Conservation (phyloP, 352 stramenopile species). For the Phytophthora tentaculata region DNA sequence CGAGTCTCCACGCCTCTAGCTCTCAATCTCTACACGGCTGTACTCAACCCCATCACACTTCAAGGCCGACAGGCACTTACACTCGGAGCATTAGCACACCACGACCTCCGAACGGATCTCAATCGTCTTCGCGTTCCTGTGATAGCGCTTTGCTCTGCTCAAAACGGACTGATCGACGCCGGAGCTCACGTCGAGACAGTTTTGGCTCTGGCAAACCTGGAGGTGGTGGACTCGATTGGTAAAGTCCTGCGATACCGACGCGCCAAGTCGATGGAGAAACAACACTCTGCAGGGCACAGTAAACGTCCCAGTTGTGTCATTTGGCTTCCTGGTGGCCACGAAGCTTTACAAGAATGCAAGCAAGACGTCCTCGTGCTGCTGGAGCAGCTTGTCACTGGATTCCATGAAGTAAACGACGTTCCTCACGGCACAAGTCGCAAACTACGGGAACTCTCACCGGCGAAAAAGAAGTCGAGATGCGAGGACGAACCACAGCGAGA, state of each 20-base stretch:
- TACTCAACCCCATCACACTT: conserved; percentile 95
- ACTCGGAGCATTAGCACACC: conserved; percentile 84
- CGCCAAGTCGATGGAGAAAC: conserved; percentile 22
- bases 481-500: conserved; percentile 29
- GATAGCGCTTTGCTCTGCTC: conserved; percentile 87
- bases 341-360: conserved; percentile 95
- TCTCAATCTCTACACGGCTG: conserved; percentile 95
- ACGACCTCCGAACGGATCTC: conserved; percentile 69
- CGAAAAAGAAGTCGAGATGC: conserved; percentile 19
- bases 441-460: conserved; percentile 14
- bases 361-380: conserved; percentile 84
- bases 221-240: conserved; percentile 82
- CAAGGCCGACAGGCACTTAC: conserved; percentile 91
- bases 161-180: conserved; percentile 90
- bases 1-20: conserved; percentile 94
- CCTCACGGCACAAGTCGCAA: conserved; percentile 38
- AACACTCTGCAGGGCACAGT: conserved; percentile 21
- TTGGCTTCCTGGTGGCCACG: conserved; percentile 93
- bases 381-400: conserved; percentile 94
- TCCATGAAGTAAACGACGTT: conserved; percentile 91
- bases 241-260: conserved; percentile 64
- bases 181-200: conserved; percentile 79
- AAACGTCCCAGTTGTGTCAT: conserved; percentile 51
- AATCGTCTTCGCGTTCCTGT: conserved; percentile 76
- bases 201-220: conserved; percentile 51